These are phyloP conservation scores for Scheffersomyces amazonensis DNA, from an alignment of 805 yeast species.

Conservation along the genomic window DNA sequence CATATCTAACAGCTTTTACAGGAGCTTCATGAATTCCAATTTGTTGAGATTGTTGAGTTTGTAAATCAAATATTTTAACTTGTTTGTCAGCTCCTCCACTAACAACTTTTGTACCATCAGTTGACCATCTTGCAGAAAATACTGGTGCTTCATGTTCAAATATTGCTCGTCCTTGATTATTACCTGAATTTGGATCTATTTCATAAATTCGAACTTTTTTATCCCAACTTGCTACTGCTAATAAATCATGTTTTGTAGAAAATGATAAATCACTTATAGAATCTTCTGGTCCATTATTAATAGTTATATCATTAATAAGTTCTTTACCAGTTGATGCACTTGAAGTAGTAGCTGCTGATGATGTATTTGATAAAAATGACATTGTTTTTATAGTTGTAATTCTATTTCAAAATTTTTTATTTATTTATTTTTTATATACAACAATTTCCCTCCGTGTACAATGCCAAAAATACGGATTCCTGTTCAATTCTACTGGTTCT, in stretches of 20 bases:
- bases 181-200: constrained; percentile 65
- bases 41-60: constrained; percentile 77
- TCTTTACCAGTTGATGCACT: constrained; percentile 54
- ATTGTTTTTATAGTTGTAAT: too few species aligned
- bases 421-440: too few species aligned
- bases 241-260: constrained; percentile 79
- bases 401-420: too few species aligned
- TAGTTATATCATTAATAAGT: constrained; percentile 64
- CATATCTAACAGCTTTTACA: constrained; percentile 70
- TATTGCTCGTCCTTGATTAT: constrained; percentile 82
- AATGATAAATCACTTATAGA: constrained; percentile 80
- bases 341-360: constrained; percentile 17
- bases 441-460: too few species aligned
- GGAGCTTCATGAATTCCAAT: constrained; percentile 85
- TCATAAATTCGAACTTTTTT: constrained; percentile 92
- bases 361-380: constrained; percentile 32
- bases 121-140: constrained; percentile 74
- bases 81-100: constrained; percentile 77
- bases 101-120: constrained; percentile 83
- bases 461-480: too few species aligned
- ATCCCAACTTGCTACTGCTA: constrained; percentile 92
- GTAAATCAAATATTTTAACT: constrained; percentile 78
- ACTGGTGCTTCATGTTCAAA: constrained; percentile 91
- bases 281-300: constrained; percentile 87
- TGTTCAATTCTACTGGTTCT: too few species aligned